These are phyloP conservation scores for Aureobasidium melanogenum DNA, from an alignment of 2,329 filamentous ascomycete genomes.

Conservation along the genomic window DNA sequence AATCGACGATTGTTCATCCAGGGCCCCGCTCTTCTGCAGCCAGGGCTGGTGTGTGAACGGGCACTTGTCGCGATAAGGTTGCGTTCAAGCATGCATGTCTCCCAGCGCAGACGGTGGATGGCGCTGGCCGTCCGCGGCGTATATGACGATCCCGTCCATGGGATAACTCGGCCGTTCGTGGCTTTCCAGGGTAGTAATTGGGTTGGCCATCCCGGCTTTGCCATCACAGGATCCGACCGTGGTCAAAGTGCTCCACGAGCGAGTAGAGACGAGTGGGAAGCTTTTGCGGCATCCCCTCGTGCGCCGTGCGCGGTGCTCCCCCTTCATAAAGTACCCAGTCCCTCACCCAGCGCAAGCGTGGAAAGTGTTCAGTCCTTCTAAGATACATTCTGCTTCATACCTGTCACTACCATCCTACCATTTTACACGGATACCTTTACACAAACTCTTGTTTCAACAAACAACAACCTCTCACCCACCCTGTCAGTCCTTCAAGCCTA, in stretches of 20 bases:
- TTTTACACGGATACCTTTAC: background rate
- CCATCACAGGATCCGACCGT: background rate
- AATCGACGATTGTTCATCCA: conserved; percentile 7
- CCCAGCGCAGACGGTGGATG: conserved; percentile 5
- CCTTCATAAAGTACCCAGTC: conserved; percentile 9
- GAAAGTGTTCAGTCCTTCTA: background rate
- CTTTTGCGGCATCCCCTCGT: conserved; percentile 9
- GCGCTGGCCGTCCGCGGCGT: conserved; percentile 7
- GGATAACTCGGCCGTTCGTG: conserved; percentile 5
- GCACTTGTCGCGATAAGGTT: conserved; percentile 13
- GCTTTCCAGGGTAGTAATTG: conserved; percentile 8
- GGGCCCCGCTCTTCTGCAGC: conserved; percentile 6
- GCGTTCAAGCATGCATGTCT: conserved; percentile 12
- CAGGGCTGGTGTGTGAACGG: conserved; percentile 8
- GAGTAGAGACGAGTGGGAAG: conserved; percentile 4
- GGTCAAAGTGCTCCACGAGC: conserved; percentile 9
- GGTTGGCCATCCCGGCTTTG: conserved; percentile 8
- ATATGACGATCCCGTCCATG: conserved; percentile 7
- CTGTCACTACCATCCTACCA: background rate
- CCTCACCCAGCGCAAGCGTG: background rate
- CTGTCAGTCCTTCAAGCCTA: background rate
- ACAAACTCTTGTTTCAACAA: background rate
- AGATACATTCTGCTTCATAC: background rate
- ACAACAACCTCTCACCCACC: background rate
- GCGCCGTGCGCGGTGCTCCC: conserved; percentile 4